Evolutionary conservation across 2,329 filamentous ascomycete genomes (phyloP).

Genomic region (Hypoxylon sp.): DNA sequence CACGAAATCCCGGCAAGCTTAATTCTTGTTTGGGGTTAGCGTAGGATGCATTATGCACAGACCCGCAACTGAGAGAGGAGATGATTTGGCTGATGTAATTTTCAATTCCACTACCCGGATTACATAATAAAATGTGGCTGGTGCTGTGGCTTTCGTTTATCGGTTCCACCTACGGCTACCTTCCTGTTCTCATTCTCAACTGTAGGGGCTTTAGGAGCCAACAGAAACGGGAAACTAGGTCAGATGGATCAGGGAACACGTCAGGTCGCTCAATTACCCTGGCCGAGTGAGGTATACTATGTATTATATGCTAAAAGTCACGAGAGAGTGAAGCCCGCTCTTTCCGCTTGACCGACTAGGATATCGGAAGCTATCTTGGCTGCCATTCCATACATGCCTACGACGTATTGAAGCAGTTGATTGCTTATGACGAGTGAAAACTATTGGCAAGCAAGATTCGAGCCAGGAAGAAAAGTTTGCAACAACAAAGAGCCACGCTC

Average conservation of each 20-base stretch:
- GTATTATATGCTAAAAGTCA: conserved; percentile 12
- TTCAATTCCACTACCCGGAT: conserved; percentile 17
- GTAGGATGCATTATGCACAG: conserved; percentile 23
- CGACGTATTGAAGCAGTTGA: neutral
- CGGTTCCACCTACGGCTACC: neutral
- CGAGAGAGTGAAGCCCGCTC: conserved; percentile 3
- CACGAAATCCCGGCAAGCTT: conserved; percentile 45
- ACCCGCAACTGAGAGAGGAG: conserved; percentile 13
- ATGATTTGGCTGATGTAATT: conserved; percentile 39
- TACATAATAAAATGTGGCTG: conserved; percentile 27
- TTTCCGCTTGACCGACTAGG: conserved; percentile 39
- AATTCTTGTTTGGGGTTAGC: conserved; percentile 46
- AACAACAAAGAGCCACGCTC: neutral
- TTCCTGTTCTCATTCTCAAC: neutral
- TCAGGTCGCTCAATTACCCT: conserved; percentile 12
- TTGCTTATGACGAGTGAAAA: neutral
- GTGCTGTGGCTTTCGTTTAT: conserved; percentile 12
- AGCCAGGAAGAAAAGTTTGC: neutral
- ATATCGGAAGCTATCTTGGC: conserved; percentile 18
- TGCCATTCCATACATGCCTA: conserved; percentile 7
- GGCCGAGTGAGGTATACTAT: conserved; percentile 33
- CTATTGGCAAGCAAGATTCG: neutral
- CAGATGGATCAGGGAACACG: conserved; percentile 9
- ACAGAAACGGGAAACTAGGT: conserved; percentile 7
- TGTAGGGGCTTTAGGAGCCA: neutral